Base-by-base conservation (phyloP, 176 grass and related monocot genomes). In the Alopecurus myosuroides region DNA sequence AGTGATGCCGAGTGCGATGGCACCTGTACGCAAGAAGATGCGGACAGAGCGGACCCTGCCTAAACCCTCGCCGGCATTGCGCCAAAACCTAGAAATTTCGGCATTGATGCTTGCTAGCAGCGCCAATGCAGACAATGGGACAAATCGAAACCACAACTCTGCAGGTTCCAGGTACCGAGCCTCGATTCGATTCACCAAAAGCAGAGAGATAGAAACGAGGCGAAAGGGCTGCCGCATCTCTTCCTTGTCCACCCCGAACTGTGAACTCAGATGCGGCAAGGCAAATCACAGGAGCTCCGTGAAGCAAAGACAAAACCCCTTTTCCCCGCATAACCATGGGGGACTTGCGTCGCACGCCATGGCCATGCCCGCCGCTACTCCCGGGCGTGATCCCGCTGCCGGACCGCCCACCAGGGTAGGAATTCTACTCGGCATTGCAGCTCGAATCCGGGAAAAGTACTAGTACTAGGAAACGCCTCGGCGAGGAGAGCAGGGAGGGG, bases 341-440 rank as follows among this genome's bases (percentile, higher is more conserved):
- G 64, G 45, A 30, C 88, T 86, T 86, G 80, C 35, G 13, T 84
- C 58, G 56, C 46, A 83, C 76, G 74, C 55, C 79, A 86, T 74
- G 72, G 2, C 84, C 41, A 86, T 79, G 63, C 3, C 84, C 41
- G 36, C 19, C 50, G 70, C 80, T 67, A 46, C 69, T 57, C 20
- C 53, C 66, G 51, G 36, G 48, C 10, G 57, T 13, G 68, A 87
- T 84, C 57, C 85, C 75, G 22, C 31, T 48, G 23, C 39, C 40
- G 25, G 36, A 10, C 22, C 39, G 18, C 80, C 30, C 56, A 11
- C n/a, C n/a, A 48, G 17, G 13, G 46, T 3, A 60, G 6, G 6
- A 76, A 87, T 87, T 87, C 57, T 37, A 19, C 48, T 7, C 76
- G 10, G 76, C 89, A 87, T 84, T 91, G 85, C 81, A 42, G 40